Base-by-base conservation (phyloP, 306 rosid species). In the Citrullus colocynthis region DNA sequence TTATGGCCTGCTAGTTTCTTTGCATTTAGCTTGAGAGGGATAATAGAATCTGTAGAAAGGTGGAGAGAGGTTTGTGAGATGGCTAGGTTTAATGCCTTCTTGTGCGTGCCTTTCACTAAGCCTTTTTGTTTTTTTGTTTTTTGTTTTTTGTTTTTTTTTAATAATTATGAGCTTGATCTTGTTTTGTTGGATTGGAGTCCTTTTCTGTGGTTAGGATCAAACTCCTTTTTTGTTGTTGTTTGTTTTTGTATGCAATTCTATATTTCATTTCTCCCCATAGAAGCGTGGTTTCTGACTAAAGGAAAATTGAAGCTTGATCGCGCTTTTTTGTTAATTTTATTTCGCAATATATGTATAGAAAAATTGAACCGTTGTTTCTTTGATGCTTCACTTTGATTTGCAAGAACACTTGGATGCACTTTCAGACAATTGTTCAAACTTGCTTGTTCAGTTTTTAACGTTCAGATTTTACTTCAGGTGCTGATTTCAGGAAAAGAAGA, bases 401-500 rank as follows among this genome's bases (percentile, higher is more conserved):
- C 57, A 48, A 45, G 24, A 45, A 20, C 24, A 28, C 4, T 12
- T 70, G 37, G 55, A n/a, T 70, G 75, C 75, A 45, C 21, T 66
- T 12, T 11, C n/a, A 51, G 42, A 66, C 12, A 45, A 24, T 71
- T 48, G 72, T 21, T 39, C 12, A 56, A 4, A 10, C 14, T 51
- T 17, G 36, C 36, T 82, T n/a, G 71, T 28, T 83, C 28, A 69
- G 62, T 69, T 55, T 15, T 49, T 58, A 79, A 75, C 83, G 9
- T 54, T 41, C 24, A 74, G 83, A 64, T 17, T 78, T 76, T 58
- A 37, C 71, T 81, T 74, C 73, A 95, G 99, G 99, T 95, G 78
- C 90, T 96, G 63, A 79, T 96, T 52, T 87, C 99, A 0, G 98
- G 97, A 82, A 96, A 91, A 83, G 98, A 96, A 85, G 98, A 91